Evolutionary conservation across 1,139 yeast genomes (phyloP), one percentile per base, ranked within the genome.

Genomic region (Zygosaccharomyces sapae): DNA sequence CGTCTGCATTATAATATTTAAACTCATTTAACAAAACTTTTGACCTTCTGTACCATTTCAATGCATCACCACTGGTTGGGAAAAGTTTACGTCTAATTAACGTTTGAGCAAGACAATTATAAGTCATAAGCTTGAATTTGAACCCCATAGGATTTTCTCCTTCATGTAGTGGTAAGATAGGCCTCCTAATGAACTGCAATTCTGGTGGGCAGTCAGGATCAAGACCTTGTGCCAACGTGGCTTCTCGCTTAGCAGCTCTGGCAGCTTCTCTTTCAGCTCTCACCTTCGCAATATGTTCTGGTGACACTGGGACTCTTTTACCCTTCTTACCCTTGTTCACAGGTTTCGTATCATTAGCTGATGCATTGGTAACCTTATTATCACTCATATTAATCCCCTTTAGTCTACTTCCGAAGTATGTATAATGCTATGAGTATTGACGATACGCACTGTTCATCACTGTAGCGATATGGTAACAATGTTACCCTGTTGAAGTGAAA

Each of bases 41-140:
- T 0, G 89, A 82, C 50, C 96, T 70, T 50, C 75, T 76, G 33
- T 73, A 70, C 97, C 97, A 89, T 61, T 87, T 88, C 47, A 90
- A 69, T 0, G 90, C 89, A 44, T 77, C 75, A 0, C 94, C 97
- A 62, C 84, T 86, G 1, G 86, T 82, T 0, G 96, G 96, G 55
- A 87, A 89, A 50, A 87, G 64, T 39, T 76, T 79, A 44, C 97
- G 70, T 58, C 96, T 72, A 36, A 89, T 85, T 52, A 89, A 70
- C 0, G 92, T 80, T 61, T 89, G 97, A 0, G 96, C 96, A 34
- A 89, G 68, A 31, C 86, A 71, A 62, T 86, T 85, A 59, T 85
- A 85, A 0, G 86, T 75, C 89, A 85, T 81, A 35, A 84, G 74
- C 38, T 70, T 73, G 61, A 59, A 55, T 33, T 40, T 38, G 31